Base-by-base conservation (phyloP, 495 filamentous ascomycete genomes). In the Penicillium riverlandense region DNA sequence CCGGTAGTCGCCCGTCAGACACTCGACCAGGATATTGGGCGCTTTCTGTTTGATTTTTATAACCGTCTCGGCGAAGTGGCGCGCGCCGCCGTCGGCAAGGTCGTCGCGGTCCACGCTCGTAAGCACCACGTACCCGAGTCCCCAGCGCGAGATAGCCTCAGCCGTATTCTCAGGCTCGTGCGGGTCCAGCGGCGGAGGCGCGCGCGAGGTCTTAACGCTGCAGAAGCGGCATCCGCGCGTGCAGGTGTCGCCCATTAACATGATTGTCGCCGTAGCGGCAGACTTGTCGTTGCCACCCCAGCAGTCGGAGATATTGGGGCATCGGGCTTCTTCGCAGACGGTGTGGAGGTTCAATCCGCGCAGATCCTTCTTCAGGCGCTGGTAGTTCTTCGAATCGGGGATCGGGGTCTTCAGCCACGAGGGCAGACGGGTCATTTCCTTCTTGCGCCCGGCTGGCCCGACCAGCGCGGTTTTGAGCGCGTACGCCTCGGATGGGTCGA, bases 161-260 rank as follows among this genome's bases (percentile, higher is more conserved):
- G 92, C 89, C 2, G 89, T 95, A 66, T 98, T 82, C 71, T 98
- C 92, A 1, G 92, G 92, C 65, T 98, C 92, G 64, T 97, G 92
- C 7, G 87, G 85, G 62, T 98, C 92, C 29, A 97, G 78, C 16
- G 92, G 88, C 8, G 83, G 66, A 3, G 94, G 94, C 0, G 69
- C 62, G 34, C 85, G 81, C 15, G 65, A 78, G 0, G 92, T 98
- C 79, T 96, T 96, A 38, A 98, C 92, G 45, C 80, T 85, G 74
- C 92, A 98, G 75, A 98, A 98, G 35, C 94, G 81, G 65, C 92
- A 98, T 14, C 92, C 92, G 27, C 92, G 83, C 8, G 92, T 98
- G 67, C 92, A 98, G 7, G 92, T 96, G 58, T 98, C 92, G 49
- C 92, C 92, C 91, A 97, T 96, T 7, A 97, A 73, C 94, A 98